Evolutionary conservation across 768 basidiomycete genomes (phyloP).

Genomic region (Leucosporidium yakuticum): DNA sequence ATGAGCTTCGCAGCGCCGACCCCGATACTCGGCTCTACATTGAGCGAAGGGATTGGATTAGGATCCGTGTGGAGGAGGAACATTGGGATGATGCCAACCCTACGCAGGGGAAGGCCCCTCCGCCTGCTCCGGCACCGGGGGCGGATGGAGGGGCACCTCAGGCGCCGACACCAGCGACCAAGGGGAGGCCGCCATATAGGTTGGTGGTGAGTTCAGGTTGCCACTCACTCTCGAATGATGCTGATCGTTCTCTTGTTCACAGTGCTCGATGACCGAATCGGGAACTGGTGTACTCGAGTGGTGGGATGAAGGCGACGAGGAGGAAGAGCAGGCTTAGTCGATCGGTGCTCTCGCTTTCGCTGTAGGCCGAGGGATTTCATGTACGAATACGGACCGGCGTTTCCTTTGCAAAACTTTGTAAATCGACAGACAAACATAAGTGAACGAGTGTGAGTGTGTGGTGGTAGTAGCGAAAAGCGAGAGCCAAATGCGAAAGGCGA

Average conservation of each 20-base stretch:
- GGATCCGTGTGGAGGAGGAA: constrained; percentile 36
- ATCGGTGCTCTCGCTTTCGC: no score
- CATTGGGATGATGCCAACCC: constrained; percentile 37
- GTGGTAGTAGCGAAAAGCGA: no score
- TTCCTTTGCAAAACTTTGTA: no score
- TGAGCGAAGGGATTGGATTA: constrained; percentile 33
- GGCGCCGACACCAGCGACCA: constrained; percentile 1
- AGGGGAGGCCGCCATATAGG: constrained; percentile 41
- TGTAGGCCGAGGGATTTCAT: no score
- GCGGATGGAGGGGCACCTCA: not conserved
- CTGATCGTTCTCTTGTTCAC: not conserved
- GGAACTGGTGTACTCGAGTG: constrained; percentile 45
- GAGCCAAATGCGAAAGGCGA: no score
- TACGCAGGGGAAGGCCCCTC: constrained; percentile 11
- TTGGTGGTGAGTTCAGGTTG: constrained; percentile 39
- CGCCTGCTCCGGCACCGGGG: not conserved
- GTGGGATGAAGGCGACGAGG: constrained; percentile 42
- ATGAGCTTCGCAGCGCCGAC: constrained; percentile 22
- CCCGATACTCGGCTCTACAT: constrained; percentile 35
- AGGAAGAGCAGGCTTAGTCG: constrained; percentile 10
- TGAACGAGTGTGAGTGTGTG: no score
- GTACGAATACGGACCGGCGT: no score
- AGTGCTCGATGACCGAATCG: constrained; percentile 46
- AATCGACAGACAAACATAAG: no score
- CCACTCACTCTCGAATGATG: no score